These are phyloP conservation scores for Acaromyces ingoldii DNA, from an alignment of 1,284 basidiomycete genomes.

Conservation along the genomic window DNA sequence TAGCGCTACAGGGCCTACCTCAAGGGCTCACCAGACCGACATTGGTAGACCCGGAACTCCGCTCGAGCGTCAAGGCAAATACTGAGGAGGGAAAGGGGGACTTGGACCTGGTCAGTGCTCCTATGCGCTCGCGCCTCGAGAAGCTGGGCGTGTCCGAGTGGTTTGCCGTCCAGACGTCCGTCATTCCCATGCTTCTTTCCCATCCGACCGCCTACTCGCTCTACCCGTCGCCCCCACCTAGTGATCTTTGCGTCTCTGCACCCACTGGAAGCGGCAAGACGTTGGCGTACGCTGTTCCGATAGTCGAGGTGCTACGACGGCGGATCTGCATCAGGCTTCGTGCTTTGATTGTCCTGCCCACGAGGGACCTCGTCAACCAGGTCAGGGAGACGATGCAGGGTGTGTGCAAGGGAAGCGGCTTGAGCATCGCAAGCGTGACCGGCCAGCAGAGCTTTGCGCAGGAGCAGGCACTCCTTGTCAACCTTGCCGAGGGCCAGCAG, in stretches of 20 bases:
- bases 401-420: constrained; percentile 67
- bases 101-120: neutral
- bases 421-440: constrained; percentile 62
- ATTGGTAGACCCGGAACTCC: constrained; percentile 27
- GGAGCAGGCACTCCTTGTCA: constrained; percentile 30
- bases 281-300: constrained; percentile 84
- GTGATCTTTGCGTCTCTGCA: constrained; percentile 91
- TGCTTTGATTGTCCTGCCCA: constrained; percentile 89
- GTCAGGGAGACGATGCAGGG: constrained; percentile 85
- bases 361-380: constrained; percentile 88
- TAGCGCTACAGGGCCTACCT: constrained; percentile 39
- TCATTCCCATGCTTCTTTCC: constrained; percentile 71
- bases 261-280: constrained; percentile 98
- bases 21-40: constrained; percentile 29
- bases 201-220: constrained; percentile 53
- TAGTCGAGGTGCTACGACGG: constrained; percentile 61
- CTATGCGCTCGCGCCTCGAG: constrained; percentile 1
- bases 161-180: constrained; percentile 70
- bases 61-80: constrained; percentile 14
- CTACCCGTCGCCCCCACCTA: constrained; percentile 68
- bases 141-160: constrained; percentile 39
- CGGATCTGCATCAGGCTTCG: constrained; percentile 60
- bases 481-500: neutral
- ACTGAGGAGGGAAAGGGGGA: constrained; percentile 9
- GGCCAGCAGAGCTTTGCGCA: constrained; percentile 47